A percentile compares a stretch with the other conserved stretches of the same genome.
phyloP scores from a whole-genome alignment of 2,329 filamentous ascomycete genomes.

The Chrysosporium keratinophilum region DNA sequence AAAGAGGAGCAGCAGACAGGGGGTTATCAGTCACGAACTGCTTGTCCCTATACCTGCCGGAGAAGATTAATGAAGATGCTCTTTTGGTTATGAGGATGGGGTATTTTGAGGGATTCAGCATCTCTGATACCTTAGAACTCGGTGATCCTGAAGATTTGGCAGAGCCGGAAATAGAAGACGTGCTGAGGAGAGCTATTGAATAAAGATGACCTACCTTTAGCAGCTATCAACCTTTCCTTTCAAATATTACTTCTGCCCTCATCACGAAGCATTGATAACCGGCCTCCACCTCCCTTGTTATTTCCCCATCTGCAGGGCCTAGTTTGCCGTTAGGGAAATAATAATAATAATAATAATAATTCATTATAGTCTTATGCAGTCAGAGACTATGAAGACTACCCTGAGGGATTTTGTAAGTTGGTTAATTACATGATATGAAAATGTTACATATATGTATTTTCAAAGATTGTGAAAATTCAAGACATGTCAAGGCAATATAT shows the following conservation, averaged over 20 bases:
- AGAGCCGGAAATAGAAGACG: background rate
- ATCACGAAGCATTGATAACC: slow-evolving; percentile 15
- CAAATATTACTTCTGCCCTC: background rate
- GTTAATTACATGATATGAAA: no score
- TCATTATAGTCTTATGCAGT: no score
- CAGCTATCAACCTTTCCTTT: background rate
- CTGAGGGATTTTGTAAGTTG: no score
- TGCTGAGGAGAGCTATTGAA: background rate
- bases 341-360: no score
- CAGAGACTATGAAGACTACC: no score
- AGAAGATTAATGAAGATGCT: slow-evolving; percentile 4
- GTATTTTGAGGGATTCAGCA: slow-evolving; percentile 5
- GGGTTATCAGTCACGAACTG: slow-evolving; percentile 10
- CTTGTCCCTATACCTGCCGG: slow-evolving; percentile 8
- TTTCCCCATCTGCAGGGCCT: background rate
- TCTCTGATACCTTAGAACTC: slow-evolving; percentile 4
- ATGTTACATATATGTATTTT: no score
- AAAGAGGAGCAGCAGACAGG: slow-evolving; percentile 7
- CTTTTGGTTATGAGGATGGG: slow-evolving; percentile 8
- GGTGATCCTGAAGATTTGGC: slow-evolving; percentile 5
- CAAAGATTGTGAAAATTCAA: no score
- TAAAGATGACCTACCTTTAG: background rate
- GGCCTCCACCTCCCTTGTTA: background rate
- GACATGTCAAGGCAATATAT: no score
- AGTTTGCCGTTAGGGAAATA: no score